Conservation (phyloP, 2,329 filamentous ascomycete genomes). For the Sclerotinia trifoliorum region DNA sequence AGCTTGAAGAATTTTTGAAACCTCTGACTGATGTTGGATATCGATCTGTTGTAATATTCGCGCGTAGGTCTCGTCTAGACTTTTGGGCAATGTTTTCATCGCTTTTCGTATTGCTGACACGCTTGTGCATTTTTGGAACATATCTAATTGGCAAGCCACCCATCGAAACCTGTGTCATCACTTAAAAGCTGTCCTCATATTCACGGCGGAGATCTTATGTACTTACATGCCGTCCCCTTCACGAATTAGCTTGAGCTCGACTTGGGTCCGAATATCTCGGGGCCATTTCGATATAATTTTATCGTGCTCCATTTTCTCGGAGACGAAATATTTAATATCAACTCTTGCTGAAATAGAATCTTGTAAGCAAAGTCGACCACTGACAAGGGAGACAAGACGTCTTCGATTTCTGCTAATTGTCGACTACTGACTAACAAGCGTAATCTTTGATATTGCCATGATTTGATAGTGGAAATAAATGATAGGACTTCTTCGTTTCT, state of each 20-base stretch:
- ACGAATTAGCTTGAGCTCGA: conserved; percentile 35
- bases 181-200: not conserved
- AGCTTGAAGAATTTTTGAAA: conserved; percentile 33
- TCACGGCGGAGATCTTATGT: not conserved
- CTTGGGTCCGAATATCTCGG: conserved; percentile 32
- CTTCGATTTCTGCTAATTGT: conserved; percentile 39
- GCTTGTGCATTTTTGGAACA: conserved; percentile 32
- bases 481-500: conserved; percentile 35
- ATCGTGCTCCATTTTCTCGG: conserved; percentile 32
- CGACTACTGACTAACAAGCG: conserved; percentile 40
- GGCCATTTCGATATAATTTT: conserved; percentile 35
- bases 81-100: conserved; percentile 39
- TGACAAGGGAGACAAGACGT: conserved; percentile 31
- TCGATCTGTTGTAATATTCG: conserved; percentile 39
- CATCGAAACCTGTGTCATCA: conserved; percentile 40
- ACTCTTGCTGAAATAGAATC: conserved; percentile 24
- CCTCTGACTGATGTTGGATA: conserved; percentile 24
- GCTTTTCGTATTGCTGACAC: conserved; percentile 33
- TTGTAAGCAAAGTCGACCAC: conserved; percentile 29
- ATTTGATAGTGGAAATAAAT: conserved; percentile 32
- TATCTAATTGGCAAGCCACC: conserved; percentile 41
- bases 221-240: conserved; percentile 41
- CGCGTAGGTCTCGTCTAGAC: conserved; percentile 41
- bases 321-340: conserved; percentile 39
- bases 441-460: conserved; percentile 26